phyloP scores from a whole-genome alignment of 2,329 filamentous ascomycete species.

The Talaromyces sp. region DNA sequence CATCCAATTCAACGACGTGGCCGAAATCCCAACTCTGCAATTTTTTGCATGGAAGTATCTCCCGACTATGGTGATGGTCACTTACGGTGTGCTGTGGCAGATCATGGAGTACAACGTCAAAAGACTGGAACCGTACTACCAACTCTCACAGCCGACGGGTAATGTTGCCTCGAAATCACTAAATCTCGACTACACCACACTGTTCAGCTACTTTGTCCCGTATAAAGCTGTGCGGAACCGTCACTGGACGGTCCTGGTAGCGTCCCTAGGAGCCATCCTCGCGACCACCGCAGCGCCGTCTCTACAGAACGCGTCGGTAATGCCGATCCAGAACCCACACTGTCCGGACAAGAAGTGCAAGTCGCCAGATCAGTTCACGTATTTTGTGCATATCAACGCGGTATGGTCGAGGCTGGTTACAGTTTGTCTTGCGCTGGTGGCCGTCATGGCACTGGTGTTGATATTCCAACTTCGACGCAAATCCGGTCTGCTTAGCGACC shows the following conservation, averaged over 20 bases:
- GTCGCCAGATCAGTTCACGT: constrained; percentile 27
- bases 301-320: constrained; percentile 46
- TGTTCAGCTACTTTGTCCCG: constrained; percentile 46
- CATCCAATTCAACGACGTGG: constrained; percentile 28
- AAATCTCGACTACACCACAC: constrained; percentile 49
- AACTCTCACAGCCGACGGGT: constrained; percentile 33
- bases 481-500: constrained; percentile 47
- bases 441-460: constrained; percentile 40
- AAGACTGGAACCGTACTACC: constrained; percentile 50
- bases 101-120: constrained; percentile 51
- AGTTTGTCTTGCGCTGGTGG: constrained; percentile 39
- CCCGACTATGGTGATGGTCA: constrained; percentile 46
- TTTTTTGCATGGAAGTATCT: constrained; percentile 42
- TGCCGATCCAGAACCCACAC: constrained; percentile 34
- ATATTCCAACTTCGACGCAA: constrained; percentile 46
- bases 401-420: constrained; percentile 46
- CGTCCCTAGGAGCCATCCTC: constrained; percentile 44
- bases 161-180: constrained; percentile 37
- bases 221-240: constrained; percentile 44
- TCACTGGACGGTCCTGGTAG: constrained; percentile 48
- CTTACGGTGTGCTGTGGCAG: constrained; percentile 49
- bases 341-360: constrained; percentile 26
- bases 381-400: constrained; percentile 43
- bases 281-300: constrained; percentile 46
- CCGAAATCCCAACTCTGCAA: constrained; percentile 26